Evolutionary conservation across 1,284 basidiomycete genomes (phyloP), one percentile per base, ranked within the genome.

Genomic region (Flammula alnicola): DNA sequence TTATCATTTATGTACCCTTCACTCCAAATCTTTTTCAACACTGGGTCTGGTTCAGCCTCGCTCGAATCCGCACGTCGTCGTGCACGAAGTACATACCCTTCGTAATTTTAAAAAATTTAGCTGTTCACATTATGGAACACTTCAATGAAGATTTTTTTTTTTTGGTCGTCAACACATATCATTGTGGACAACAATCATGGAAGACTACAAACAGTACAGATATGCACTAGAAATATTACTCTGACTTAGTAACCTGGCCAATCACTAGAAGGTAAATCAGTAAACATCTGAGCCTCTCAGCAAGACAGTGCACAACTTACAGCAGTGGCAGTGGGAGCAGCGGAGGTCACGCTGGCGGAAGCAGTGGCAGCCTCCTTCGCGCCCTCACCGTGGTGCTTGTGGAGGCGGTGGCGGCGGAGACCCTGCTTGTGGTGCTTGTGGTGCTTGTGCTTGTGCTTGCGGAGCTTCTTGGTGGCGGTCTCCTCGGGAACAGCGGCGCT

Each of bases 131-230:
- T n/a, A n/a, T n/a, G n/a, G n/a, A n/a, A n/a, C n/a, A n/a, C n/a
- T n/a, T n/a, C n/a, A n/a, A n/a, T 14, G 12, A 27, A 11, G 11
- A 23, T 22, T 20, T 10, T 17, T 16, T 11, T 17, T 29, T 17
- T 44, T 12, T 29, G 31, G 48, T 20, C 8, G 19, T 25, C 25
- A 51, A 14, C 37, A n/a, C 37, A 39, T 37, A 40, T 46, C 41
- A 36, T 44, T 33, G 23, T 5, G 14, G 43, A 26, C 31, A 16
- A 35, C 23, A 31, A 10, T 29, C 41, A 27, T 31, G 10, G 37
- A 39, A 11, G 27, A 39, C 27, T 39, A 39, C 37, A 39, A 39
- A 39, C 37, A 32, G n/a, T 39, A 39, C 37, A 27, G 25, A 22
- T 39, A 39, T 23, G 12, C 37, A 26, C 27, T 39, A 16, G 17